Conservation (phyloP, 768 basidiomycete genomes). For the Lactifluus piperatus region DNA sequence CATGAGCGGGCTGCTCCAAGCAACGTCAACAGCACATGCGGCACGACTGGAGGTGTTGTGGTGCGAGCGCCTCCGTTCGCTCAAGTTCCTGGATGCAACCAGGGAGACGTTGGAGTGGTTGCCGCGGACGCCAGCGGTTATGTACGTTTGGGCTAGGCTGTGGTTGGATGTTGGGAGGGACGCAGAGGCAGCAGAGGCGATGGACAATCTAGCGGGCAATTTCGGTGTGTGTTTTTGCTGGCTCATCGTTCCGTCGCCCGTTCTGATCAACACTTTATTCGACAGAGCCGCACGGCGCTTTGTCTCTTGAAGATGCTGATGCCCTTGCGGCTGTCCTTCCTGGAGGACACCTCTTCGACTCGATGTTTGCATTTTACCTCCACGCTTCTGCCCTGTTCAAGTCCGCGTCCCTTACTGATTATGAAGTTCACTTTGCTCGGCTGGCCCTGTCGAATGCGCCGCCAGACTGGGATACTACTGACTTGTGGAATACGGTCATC, state of each 20-base stretch:
- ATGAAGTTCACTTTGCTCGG: slow-evolving; percentile 69
- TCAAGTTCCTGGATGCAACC: slow-evolving; percentile 55
- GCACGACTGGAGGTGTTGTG: slow-evolving; percentile 63
- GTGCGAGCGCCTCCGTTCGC: slow-evolving; percentile 55
- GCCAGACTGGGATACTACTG: slow-evolving; percentile 42
- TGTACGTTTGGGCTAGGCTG: slow-evolving; percentile 63
- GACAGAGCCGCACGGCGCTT: slow-evolving; percentile 40
- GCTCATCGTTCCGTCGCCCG: not conserved
- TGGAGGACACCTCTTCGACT: slow-evolving; percentile 43
- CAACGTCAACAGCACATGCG: slow-evolving; percentile 57
- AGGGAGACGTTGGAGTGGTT: slow-evolving; percentile 66
- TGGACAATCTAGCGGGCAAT: slow-evolving; percentile 67
- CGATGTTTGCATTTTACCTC: slow-evolving; percentile 66
- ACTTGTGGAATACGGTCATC: slow-evolving; percentile 76
- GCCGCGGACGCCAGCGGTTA: slow-evolving; percentile 66
- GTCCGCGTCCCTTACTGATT: slow-evolving; percentile 39
- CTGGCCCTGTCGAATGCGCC: slow-evolving; percentile 70
- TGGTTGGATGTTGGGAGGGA: slow-evolving; percentile 56
- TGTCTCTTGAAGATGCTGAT: slow-evolving; percentile 53
- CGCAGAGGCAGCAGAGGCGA: slow-evolving; percentile 61
- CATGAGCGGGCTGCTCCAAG: slow-evolving; percentile 54
- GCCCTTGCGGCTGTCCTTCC: slow-evolving; percentile 58
- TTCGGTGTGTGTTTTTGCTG: slow-evolving; percentile 47
- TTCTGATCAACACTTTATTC: slow-evolving; percentile 16
- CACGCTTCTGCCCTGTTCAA: slow-evolving; percentile 74